Conservation (phyloP, 2,329 filamentous ascomycete genomes). For the Alternaria sp. region DNA sequence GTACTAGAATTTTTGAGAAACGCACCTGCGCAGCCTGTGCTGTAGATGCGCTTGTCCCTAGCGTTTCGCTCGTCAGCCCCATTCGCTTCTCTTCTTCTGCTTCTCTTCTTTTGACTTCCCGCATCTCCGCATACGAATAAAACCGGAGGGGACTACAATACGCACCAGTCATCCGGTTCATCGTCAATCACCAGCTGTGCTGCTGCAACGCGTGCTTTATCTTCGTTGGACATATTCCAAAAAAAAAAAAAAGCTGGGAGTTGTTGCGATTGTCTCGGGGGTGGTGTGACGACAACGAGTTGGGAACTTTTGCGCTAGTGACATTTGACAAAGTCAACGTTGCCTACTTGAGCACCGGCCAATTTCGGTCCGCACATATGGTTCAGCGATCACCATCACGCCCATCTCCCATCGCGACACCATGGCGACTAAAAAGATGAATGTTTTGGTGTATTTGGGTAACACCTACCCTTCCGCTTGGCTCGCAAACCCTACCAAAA, state of each 20-base stretch:
- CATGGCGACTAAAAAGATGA: slow-evolving; percentile 77
- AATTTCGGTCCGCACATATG: slow-evolving; percentile 32
- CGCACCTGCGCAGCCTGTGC: slow-evolving; percentile 88
- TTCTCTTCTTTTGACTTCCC: background rate
- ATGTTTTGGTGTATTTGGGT: slow-evolving; percentile 94
- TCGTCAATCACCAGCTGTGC: slow-evolving; percentile 70
- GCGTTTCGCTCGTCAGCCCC: slow-evolving; percentile 23
- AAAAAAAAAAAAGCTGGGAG: slow-evolving; percentile 11
- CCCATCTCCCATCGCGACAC: slow-evolving; percentile 9
- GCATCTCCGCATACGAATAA: slow-evolving; percentile 15
- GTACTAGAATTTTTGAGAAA: background rate
- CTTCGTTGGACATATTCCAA: slow-evolving; percentile 65
- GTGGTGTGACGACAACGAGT: slow-evolving; percentile 12
- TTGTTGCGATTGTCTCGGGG: background rate
- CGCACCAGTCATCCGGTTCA: slow-evolving; percentile 94
- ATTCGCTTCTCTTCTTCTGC: slow-evolving; percentile 21
- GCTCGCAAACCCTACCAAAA: background rate
- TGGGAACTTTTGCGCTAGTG: background rate
- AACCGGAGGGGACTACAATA: slow-evolving; percentile 4
- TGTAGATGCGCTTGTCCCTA: slow-evolving; percentile 98
- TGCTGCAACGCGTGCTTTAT: slow-evolving; percentile 51
- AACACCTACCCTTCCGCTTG: slow-evolving; percentile 27
- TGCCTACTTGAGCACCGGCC: slow-evolving; percentile 40
- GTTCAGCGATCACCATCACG: slow-evolving; percentile 27
- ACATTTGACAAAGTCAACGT: background rate